These are phyloP conservation scores for Musa itinerans DNA, from an alignment of 176 grass and related monocot genomes.

Conservation along the genomic window DNA sequence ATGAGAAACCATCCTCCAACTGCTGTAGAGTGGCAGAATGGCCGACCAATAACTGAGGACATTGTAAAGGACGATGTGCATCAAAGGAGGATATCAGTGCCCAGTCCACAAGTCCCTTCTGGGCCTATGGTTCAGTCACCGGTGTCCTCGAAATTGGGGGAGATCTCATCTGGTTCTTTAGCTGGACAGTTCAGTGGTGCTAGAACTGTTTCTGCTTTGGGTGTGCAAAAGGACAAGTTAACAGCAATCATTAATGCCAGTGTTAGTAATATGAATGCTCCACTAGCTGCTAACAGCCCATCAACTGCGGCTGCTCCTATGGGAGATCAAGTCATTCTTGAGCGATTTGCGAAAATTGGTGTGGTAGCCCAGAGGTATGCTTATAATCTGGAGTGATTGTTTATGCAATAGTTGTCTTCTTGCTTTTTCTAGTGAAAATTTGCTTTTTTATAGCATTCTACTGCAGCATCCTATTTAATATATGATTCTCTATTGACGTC, in stretches of 20 bases:
- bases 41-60: constrained; percentile 39
- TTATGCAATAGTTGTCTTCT: constrained; percentile 14
- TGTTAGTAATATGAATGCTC: constrained; percentile 69
- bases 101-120: constrained; percentile 51
- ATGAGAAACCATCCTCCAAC: constrained; percentile 44
- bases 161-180: constrained; percentile 76
- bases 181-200: constrained; percentile 65
- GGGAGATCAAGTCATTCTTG: constrained; percentile 67
- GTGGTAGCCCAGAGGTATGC: constrained; percentile 49
- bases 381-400: constrained; percentile 17
- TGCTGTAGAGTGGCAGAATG: constrained; percentile 51
- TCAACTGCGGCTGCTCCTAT: constrained; percentile 51
- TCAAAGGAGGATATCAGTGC: constrained; percentile 61
- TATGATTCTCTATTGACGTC: too few relatives aligned
- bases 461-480: too few relatives aligned
- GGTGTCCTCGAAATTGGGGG: constrained; percentile 84
- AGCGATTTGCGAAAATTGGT: constrained; percentile 73
- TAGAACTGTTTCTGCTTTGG: constrained; percentile 53
- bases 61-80: constrained; percentile 57
- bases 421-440: not conserved
- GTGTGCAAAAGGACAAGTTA: constrained; percentile 76
- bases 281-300: constrained; percentile 58
- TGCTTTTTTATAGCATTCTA: too few relatives aligned
- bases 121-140: constrained; percentile 65
- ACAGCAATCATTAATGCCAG: constrained; percentile 56